Evolutionary conservation across 1,139 yeast genomes (phyloP).

Genomic region (Candida sp.): DNA sequence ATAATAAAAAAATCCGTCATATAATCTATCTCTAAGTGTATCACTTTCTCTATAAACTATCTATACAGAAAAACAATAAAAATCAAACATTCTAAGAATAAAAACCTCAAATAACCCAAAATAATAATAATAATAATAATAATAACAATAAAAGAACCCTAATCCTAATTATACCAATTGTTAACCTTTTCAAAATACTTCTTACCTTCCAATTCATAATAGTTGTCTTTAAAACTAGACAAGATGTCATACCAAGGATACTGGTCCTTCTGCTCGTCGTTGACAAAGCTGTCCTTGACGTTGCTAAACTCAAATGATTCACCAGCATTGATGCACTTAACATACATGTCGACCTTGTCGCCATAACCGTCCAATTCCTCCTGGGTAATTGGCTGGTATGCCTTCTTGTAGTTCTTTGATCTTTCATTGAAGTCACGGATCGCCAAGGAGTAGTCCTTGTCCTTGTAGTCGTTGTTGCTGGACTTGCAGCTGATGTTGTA

Average conservation of each 20-base stretch:
- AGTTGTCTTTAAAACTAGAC: constrained; percentile 30
- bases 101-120: neutral
- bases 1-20: neutral
- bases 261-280: constrained; percentile 14
- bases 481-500: constrained; percentile 70
- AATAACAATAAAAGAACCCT: neutral
- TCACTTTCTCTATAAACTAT: constrained; percentile 3
- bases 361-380: constrained; percentile 45
- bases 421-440: constrained; percentile 65
- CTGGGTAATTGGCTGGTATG: constrained; percentile 58
- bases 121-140: neutral
- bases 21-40: neutral
- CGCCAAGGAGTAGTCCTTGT: constrained; percentile 51
- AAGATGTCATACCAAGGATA: constrained; percentile 16
- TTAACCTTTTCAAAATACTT: constrained; percentile 35
- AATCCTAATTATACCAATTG: constrained; percentile 25
- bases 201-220: constrained; percentile 36
- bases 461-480: constrained; percentile 56
- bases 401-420: constrained; percentile 54
- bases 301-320: constrained; percentile 26
- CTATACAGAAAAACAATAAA: neutral
- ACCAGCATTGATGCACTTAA: constrained; percentile 54
- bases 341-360: constrained; percentile 35
- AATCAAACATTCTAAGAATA: neutral
- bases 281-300: constrained; percentile 8